Evolutionary conservation across 495 filamentous ascomycete genomes (phyloP).

Genomic region (Delitschia confertaspora): DNA sequence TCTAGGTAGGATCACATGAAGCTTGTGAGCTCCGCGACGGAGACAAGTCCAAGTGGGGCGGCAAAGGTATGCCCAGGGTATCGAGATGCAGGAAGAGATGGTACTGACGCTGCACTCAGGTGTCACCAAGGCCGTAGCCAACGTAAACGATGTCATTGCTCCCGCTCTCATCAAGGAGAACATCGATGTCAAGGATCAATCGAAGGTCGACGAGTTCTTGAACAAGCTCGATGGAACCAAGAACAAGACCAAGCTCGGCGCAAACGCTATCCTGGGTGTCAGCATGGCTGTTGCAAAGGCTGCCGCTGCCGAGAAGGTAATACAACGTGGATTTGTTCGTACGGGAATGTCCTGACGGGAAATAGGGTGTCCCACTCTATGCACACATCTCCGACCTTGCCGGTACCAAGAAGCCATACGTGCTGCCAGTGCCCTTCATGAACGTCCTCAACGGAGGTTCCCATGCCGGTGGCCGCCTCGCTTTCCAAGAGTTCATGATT

Average conservation of each 20-base stretch:
- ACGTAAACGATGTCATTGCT: constrained; percentile 90
- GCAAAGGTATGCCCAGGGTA: constrained; percentile 56
- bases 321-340: background rate
- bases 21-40: constrained; percentile 97
- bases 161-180: constrained; percentile 87
- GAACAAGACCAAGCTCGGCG: constrained; percentile 97
- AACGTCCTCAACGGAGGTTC: constrained; percentile 99
- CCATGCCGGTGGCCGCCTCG: constrained; percentile 95
- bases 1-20: constrained; percentile 78
- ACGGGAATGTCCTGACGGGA: constrained; percentile 4
- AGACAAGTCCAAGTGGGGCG: constrained; percentile 93
- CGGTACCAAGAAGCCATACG: constrained; percentile 99
- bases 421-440: constrained; percentile 98
- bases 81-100: constrained; percentile 2
- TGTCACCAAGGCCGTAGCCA: constrained; percentile 89
- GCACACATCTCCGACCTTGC: constrained; percentile 97
- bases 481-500: constrained; percentile 99
- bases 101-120: constrained; percentile 34
- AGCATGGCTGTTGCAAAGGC: constrained; percentile 95
- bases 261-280: constrained; percentile 98
- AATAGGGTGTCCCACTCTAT: constrained; percentile 79
- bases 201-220: constrained; percentile 84
- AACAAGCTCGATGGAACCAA: constrained; percentile 90
- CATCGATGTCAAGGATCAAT: constrained; percentile 96
- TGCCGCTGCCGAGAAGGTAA: constrained; percentile 89